Base-by-base conservation (phyloP, 2,329 filamentous ascomycete genomes). In the Diaporthe velutina region DNA sequence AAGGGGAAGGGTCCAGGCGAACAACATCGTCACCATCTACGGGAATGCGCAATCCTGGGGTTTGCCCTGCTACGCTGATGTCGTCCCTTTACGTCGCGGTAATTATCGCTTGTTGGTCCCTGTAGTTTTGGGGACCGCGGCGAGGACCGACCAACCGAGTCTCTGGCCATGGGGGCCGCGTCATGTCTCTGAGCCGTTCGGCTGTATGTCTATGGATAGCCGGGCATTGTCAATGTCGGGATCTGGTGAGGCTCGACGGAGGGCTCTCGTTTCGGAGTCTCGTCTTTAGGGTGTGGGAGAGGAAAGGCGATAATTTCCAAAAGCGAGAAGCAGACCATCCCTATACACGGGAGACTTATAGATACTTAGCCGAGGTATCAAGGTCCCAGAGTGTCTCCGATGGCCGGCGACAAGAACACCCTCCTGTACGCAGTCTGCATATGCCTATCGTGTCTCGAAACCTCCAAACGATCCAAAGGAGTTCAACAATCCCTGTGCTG, bases 61-160 rank as follows among this genome's bases (percentile, higher is more conserved):
- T 28, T 15, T 13, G n/a, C 22, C 33, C 64, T 28, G 45, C 33
- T 45, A 28, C 33, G 22, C 38, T 52, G 13, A n/a, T 30, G 33
- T 54, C n/a, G 30, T 28, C 1, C 33, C 17, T 38, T 8, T 38
- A 19, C 48, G 33, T 54, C 64, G 64, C 48, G 45, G 40, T 68
- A 54, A 68, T 54, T 54, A 33, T 68, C 64, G 48, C 45, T 68
- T 12, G 64, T 40, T 45, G 33, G 64, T 28, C 45, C 64, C 64
- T 54, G 45, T 33, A 40, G 30, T 8, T n/a, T 25, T 48, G 15
- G 30, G 61, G 22, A 15, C n/a, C 40, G 64, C 48, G 64, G 33
- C 50, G 33, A 68, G 33, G n/a, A 33, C 19, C 5, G n/a, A 54
- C 33, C 64, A 42, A 38, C 33, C 64, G 64, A 25, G 42, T 35